Evolutionary conservation across 2,329 filamentous ascomycete genomes (phyloP).

Genomic region (Cordyceps cateniannulata): DNA sequence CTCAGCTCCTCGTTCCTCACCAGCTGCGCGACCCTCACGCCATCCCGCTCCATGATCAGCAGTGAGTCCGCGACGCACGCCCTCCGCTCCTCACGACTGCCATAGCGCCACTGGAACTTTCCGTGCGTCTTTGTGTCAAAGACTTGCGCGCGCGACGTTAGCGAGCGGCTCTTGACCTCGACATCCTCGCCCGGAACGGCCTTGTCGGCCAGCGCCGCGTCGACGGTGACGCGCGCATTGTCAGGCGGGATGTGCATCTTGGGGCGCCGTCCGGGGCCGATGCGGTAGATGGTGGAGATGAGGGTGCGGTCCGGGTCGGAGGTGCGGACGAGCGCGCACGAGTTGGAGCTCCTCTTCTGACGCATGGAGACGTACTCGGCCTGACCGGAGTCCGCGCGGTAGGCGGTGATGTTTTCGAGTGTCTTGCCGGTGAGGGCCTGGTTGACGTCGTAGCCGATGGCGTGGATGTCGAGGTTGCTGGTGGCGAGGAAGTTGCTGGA

Average conservation of each 20-base stretch:
- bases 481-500: slow-evolving; percentile 7
- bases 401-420: slow-evolving; percentile 12
- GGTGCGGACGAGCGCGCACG: slow-evolving; percentile 18
- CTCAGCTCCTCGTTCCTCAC: slow-evolving; percentile 18
- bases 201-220: slow-evolving; percentile 16
- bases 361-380: slow-evolving; percentile 18
- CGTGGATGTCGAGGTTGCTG: slow-evolving; percentile 8
- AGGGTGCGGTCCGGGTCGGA: slow-evolving; percentile 13
- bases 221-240: slow-evolving; percentile 12
- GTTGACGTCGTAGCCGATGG: slow-evolving; percentile 11
- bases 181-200: slow-evolving; percentile 14
- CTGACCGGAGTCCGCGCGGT: slow-evolving; percentile 4
- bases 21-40: slow-evolving; percentile 15
- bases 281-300: slow-evolving; percentile 20
- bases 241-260: slow-evolving; percentile 15
- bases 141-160: slow-evolving; percentile 17
- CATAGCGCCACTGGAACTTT: slow-evolving; percentile 19
- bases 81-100: slow-evolving; percentile 10
- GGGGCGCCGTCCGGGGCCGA: slow-evolving; percentile 17
- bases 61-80: slow-evolving; percentile 16
- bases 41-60: slow-evolving; percentile 16
- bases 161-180: slow-evolving; percentile 15
- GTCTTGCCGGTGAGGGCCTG: slow-evolving; percentile 9
- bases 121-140: slow-evolving; percentile 18
- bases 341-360: slow-evolving; percentile 18